These are phyloP conservation scores for Luvunga scandens DNA, from an alignment of 345 rosid species.

Conservation along the genomic window DNA sequence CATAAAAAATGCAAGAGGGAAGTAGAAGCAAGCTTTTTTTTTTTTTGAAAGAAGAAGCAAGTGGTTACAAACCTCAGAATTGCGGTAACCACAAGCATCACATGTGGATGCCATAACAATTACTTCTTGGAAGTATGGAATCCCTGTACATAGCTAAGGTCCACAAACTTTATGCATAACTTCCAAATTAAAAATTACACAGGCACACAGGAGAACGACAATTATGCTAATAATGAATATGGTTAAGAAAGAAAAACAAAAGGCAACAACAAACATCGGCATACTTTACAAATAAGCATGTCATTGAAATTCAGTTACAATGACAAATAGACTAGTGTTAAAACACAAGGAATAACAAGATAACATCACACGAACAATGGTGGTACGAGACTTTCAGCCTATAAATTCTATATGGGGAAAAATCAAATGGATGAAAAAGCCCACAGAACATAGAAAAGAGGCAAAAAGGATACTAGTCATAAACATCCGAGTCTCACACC, in stretches of 20 bases:
- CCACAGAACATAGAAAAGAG: not conserved
- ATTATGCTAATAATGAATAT: not conserved
- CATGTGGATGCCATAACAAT: constrained; percentile 97
- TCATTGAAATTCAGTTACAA: too few relatives aligned
- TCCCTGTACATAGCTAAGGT: constrained; percentile 57
- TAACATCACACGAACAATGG: not conserved
- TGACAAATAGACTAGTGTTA: too few relatives aligned
- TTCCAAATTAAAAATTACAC: not conserved
- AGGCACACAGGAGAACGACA: not conserved
- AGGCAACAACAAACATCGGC: not conserved
- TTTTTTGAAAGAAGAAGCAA: constrained; percentile 2
- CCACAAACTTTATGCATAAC: constrained; percentile 15
- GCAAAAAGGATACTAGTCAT: constrained; percentile 55
- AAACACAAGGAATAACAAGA: not conserved
- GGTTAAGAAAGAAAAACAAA: not conserved
- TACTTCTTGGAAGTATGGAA: constrained; percentile 97
- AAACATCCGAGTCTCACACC: constrained; percentile 60
- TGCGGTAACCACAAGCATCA: constrained; percentile 88
- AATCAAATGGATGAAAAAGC: not conserved
- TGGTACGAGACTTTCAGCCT: not conserved
- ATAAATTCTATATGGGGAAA: not conserved
- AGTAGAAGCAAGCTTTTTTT: constrained; percentile 1
- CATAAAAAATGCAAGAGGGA: not conserved
- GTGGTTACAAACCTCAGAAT: constrained; percentile 71
- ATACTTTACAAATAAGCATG: too few relatives aligned